Base-by-base conservation (phyloP, 2,329 filamentous ascomycete genomes). In the Fusarium graminum region DNA sequence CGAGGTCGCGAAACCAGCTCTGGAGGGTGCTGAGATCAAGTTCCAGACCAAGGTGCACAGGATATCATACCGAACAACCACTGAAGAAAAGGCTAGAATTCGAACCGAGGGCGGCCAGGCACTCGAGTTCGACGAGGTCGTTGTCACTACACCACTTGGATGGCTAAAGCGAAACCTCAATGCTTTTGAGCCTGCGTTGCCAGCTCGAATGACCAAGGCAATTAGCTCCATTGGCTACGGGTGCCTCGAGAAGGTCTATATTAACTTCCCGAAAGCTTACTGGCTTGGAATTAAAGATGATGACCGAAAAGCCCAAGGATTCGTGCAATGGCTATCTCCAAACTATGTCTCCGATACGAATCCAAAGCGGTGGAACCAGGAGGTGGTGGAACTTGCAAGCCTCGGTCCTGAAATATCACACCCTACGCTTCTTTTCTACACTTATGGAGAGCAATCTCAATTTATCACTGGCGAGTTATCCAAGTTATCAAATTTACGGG, bases 361-460 rank as follows among this genome's bases (percentile, higher is more conserved):
- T 68, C 85, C 88, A 2, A 70, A 83, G 7, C 78, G 82, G 60
- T 95, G 92, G 92, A 87, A 88, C 63, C 90, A 92, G 76, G 90
- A 94, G 78, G 86, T 88, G 52, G 83, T 96, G 58, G 93, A 94
- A 58, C 85, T 97, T 22, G 89, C 90, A 40, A 87, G 89, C 3
- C 82, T 96, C 3, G 83, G 86, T 0, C 69, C 74, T 0, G 72
- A 79, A 2, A 82, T 81, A 49, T 84, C 89, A 0, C 93, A 97
- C 60, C 91, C 93, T 9, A 96, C 92, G 0, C 83, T 97, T 6
- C 85, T 97, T 26, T 97, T 97, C 83, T 97, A 93, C 80, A 89
- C 84, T 34, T 90, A 88, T 72, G 90, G 90, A 36, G 84, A 83
- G 19, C 86, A 88, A 74, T 88, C 86, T 1, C 76, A 77, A 10